A percentile compares a stretch with the other conserved stretches of the same genome.
These are phyloP conservation scores for Penicillium sclerotigenum DNA, from an alignment of 2,329 filamentous ascomycete species.

Conservation along the genomic window DNA sequence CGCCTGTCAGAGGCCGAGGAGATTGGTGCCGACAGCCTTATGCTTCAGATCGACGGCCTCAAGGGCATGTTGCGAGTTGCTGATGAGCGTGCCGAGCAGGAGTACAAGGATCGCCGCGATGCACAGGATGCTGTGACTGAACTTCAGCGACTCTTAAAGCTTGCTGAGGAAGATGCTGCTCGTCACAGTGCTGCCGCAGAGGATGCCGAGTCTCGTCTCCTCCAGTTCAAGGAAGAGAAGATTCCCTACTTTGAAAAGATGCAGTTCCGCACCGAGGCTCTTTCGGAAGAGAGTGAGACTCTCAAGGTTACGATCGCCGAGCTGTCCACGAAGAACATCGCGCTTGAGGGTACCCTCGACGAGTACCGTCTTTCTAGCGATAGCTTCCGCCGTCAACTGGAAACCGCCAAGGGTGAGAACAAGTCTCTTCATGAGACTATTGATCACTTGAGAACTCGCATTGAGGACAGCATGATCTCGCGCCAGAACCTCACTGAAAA, in stretches of 20 bases:
- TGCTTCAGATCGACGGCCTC: conserved; percentile 62
- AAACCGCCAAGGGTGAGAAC: conserved; percentile 59
- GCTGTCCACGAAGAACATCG: conserved; percentile 58
- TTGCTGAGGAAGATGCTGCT: conserved; percentile 57
- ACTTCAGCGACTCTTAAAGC: conserved; percentile 65
- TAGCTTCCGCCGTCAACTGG: conserved; percentile 53
- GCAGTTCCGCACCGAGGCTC: conserved; percentile 64
- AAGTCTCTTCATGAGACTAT: conserved; percentile 72
- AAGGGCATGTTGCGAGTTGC: conserved; percentile 65
- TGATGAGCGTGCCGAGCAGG: conserved; percentile 62
- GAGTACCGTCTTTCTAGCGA: conserved; percentile 61
- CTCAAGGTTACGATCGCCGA: conserved; percentile 53
- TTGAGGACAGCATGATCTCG: conserved; percentile 80
- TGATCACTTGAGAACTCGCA: conserved; percentile 69
- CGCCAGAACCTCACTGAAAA: conserved; percentile 81
- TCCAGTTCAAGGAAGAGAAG: conserved; percentile 65
- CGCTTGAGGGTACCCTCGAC: conserved; percentile 59
- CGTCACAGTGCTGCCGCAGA: conserved; percentile 51
- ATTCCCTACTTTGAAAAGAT: conserved; percentile 62
- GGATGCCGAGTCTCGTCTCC: conserved; percentile 64
- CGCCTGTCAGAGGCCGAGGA: conserved; percentile 53
- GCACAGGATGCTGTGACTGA: conserved; percentile 72
- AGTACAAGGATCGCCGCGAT: conserved; percentile 60
- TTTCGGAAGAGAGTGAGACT: conserved; percentile 64
- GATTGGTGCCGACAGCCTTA: conserved; percentile 49